Evolutionary conservation across 768 basidiomycete genomes (phyloP).

Genomic region (Leccinellum albellum): DNA sequence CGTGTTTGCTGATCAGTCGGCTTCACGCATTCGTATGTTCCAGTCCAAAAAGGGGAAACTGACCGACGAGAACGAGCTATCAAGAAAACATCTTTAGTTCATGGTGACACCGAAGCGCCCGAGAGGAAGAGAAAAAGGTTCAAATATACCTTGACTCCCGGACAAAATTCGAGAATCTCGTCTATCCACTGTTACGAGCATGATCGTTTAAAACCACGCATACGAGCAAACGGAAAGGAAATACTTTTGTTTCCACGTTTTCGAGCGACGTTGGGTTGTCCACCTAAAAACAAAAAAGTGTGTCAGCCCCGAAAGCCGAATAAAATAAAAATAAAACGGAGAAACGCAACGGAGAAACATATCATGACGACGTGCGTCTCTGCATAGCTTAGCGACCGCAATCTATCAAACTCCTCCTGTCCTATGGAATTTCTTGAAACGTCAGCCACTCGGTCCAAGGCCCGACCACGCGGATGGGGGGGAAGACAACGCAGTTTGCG

Average conservation of each 20-base stretch:
- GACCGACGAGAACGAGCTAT: constrained; percentile 86
- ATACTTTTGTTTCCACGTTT: constrained; percentile 90
- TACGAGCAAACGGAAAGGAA: not conserved
- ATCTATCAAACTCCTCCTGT: constrained; percentile 92
- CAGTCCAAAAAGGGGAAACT: constrained; percentile 29
- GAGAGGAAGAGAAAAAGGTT: not conserved
- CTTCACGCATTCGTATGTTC: not conserved
- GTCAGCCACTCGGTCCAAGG: constrained; percentile 16
- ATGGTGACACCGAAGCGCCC: not conserved
- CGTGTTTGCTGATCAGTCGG: constrained; percentile 10
- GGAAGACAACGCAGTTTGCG: not conserved
- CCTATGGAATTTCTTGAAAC: constrained; percentile 47
- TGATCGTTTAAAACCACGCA: not conserved
- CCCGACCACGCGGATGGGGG: not conserved
- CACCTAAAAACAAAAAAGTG: constrained; percentile 45
- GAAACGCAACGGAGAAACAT: constrained; percentile 78
- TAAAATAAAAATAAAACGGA: too few relatives aligned
- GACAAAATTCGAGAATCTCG: constrained; percentile 88
- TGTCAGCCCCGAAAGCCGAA: not conserved
- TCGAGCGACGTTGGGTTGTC: constrained; percentile 95
- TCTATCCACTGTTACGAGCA: constrained; percentile 72
- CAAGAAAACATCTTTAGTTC: constrained; percentile 2
- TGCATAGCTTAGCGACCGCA: constrained; percentile 92
- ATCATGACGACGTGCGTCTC: constrained; percentile 96
- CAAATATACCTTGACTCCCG: constrained; percentile 79